Evolutionary conservation across 148 eudicot genomes (phyloP), one percentile per base, ranked within the genome.

Genomic region (Nepenthes gracilis): DNA sequence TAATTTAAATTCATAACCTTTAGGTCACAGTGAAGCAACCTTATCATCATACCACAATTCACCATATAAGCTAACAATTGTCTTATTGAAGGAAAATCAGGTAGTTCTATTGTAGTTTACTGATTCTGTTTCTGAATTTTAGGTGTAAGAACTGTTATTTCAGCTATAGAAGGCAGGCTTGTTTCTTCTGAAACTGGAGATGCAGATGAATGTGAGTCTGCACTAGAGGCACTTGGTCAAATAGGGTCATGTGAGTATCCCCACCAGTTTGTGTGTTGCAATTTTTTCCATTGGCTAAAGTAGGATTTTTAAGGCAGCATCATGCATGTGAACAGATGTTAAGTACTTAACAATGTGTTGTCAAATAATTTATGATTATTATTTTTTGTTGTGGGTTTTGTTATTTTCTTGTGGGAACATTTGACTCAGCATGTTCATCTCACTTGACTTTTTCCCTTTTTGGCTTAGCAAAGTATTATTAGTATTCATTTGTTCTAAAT

Each of bases 171-270:
- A 73, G 76, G 61, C 64, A 88, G 77, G 73, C 81, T 86, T 6
- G 74, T 50, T 35, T 63, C 68, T 43, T 60, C 77, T 50, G 94
- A 77, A 69, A 70, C 76, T 68, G 70, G 60, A 55, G 86, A 93
- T 57, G 85, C 79, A 58, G 87, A 86, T 81, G 98, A 93, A 70
- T 80, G 67, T 72, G 98, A 93, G 76, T 80, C 84, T 62, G 88
- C 95, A 45, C 78, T 88, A 59, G 98, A 93, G 74, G 95, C 96
- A 64, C 64, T 93, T 67, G 98, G 98, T 72, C 87, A 84, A 70
- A 83, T 88, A 62, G 94, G 96, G 45, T 79, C 77, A 55, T 79
- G 98, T 93, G 76, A 82, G 96, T 73, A 60, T 64, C 50, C 48
- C 53, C 12, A 10, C 15, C 15, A 5, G 1, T n/a, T 49, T 6